These are phyloP conservation scores for Byssochlamys sp. DNA, from an alignment of 2,329 filamentous ascomycete species.

Conservation along the genomic window DNA sequence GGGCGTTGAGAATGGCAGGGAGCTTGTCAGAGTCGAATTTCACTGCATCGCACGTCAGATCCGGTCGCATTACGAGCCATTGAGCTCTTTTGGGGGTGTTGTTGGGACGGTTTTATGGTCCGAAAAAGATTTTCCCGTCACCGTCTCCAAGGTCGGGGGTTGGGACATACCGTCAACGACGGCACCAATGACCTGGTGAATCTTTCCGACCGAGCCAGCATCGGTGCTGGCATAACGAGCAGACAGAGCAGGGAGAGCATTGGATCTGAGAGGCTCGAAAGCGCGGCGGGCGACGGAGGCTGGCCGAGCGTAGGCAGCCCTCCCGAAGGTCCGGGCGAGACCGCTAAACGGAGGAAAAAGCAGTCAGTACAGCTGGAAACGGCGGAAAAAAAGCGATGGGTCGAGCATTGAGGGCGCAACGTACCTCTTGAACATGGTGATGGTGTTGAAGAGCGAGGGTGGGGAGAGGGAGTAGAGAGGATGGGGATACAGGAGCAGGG, in stretches of 20 bases:
- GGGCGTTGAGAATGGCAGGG: conserved; percentile 92
- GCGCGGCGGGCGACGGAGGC: conserved; percentile 45
- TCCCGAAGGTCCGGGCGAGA: conserved; percentile 56
- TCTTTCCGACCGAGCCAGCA: conserved; percentile 50
- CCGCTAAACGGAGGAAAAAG: conserved; percentile 42
- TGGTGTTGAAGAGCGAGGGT: conserved; percentile 37
- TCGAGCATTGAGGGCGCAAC: conserved; percentile 17
- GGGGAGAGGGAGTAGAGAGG: conserved; percentile 21
- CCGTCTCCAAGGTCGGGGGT: conserved; percentile 8
- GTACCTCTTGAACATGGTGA: conserved; percentile 55
- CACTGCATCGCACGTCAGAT: conserved; percentile 50
- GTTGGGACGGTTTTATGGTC: conserved; percentile 28
- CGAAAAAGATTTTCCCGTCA: conserved; percentile 36
- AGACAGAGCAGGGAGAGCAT: conserved; percentile 49
- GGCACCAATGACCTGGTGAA: conserved; percentile 87
- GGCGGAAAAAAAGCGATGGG: conserved; percentile 7
- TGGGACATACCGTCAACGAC: conserved; percentile 83
- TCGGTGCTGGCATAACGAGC: conserved; percentile 56
- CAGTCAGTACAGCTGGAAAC: conserved; percentile 19
- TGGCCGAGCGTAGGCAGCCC: conserved; percentile 49
- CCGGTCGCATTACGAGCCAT: conserved; percentile 13
- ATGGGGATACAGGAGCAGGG: conserved; percentile 15
- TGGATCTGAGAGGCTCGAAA: conserved; percentile 49
- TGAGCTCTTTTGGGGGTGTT: conserved; percentile 19
- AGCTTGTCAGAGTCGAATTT: conserved; percentile 94